A percentile compares a stretch with the other conserved stretches of the same genome.
Conservation (phyloP, 805 yeast species). For the Limtongia smithiae region DNA sequence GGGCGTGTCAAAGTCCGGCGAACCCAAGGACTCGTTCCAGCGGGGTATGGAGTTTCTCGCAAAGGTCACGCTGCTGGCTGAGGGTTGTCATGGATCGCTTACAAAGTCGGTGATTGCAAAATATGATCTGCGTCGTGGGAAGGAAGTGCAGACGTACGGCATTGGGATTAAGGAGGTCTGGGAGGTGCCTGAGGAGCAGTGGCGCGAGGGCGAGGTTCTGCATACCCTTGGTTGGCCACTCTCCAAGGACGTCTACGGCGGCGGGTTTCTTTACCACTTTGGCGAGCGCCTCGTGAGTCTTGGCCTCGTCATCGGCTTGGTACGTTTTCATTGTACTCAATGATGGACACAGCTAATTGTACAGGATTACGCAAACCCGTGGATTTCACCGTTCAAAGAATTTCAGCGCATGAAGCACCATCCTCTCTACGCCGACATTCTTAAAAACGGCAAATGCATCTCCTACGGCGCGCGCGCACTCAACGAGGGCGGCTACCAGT, state of each 20-base stretch:
- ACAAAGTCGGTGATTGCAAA: slow-evolving; percentile 70
- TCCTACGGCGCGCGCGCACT: slow-evolving; percentile 94
- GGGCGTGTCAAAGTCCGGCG: slow-evolving; percentile 75
- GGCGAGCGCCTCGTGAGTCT: slow-evolving; percentile 89
- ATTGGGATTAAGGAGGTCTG: slow-evolving; percentile 95
- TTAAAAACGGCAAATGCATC: slow-evolving; percentile 87
- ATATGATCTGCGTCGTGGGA: slow-evolving; percentile 60
- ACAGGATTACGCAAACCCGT: slow-evolving; percentile 84
- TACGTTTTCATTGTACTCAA: slow-evolving; percentile 42
- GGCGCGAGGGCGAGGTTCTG: slow-evolving; percentile 72
- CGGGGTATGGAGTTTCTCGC: slow-evolving; percentile 97
- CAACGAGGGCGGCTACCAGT: slow-evolving; percentile 95
- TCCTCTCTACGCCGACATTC: slow-evolving; percentile 69
- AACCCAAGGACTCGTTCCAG: slow-evolving; percentile 80
- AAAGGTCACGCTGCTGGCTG: slow-evolving; percentile 82
- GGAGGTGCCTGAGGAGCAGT: slow-evolving; percentile 84
- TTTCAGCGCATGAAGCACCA: slow-evolving; percentile 84
- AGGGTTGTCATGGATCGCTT: slow-evolving; percentile 97
- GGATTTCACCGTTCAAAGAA: slow-evolving; percentile 92
- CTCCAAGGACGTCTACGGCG: slow-evolving; percentile 74
- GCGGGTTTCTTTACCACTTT: slow-evolving; percentile 96
- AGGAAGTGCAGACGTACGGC: slow-evolving; percentile 83
- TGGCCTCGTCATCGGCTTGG: slow-evolving; percentile 96
- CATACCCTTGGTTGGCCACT: slow-evolving; percentile 92
- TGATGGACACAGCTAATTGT: neutral